A percentile compares a stretch with the other conserved stretches of the same genome.
Conservation (phyloP, 371 early-diverging fungal genomes). For the Enteropsectra breve region DNA sequence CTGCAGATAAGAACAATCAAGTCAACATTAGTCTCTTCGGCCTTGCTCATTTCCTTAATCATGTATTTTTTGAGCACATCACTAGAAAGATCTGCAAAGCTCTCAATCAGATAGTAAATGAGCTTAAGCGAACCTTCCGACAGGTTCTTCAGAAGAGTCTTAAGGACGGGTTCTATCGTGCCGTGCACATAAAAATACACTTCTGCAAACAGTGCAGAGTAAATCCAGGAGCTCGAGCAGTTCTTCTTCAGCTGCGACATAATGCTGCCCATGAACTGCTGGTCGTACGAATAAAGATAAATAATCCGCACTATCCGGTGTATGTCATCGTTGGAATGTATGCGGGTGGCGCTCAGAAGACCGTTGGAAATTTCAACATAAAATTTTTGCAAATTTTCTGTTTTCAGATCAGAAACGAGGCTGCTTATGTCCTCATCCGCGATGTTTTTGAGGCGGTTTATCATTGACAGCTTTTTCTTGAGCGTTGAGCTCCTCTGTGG, state of each 20-base stretch:
- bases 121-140: neutral
- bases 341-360: neutral
- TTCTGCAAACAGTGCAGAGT: slow-evolving; percentile 4
- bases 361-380: slow-evolving; percentile 29
- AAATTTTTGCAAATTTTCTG: slow-evolving; percentile 45
- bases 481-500: slow-evolving; percentile 24
- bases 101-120: neutral
- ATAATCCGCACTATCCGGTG: slow-evolving; percentile 14
- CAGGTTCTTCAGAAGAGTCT: neutral
- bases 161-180: neutral
- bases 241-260: neutral
- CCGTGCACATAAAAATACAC: slow-evolving; percentile 11
- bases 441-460: slow-evolving; percentile 35
- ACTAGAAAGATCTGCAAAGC: slow-evolving; percentile 1
- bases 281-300: slow-evolving; percentile 21
- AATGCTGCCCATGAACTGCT: neutral
- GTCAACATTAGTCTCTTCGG: slow-evolving; percentile 4
- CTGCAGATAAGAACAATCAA: neutral
- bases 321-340: neutral
- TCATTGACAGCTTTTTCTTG: slow-evolving; percentile 39
- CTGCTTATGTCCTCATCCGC: neutral
- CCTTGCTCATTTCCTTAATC: neutral
- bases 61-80: neutral
- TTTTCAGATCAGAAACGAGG: slow-evolving; percentile 10
- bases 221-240: neutral